phyloP scores from a whole-genome alignment of 352 stramenopile genomes.

The Globisporangium perplexum region DNA sequence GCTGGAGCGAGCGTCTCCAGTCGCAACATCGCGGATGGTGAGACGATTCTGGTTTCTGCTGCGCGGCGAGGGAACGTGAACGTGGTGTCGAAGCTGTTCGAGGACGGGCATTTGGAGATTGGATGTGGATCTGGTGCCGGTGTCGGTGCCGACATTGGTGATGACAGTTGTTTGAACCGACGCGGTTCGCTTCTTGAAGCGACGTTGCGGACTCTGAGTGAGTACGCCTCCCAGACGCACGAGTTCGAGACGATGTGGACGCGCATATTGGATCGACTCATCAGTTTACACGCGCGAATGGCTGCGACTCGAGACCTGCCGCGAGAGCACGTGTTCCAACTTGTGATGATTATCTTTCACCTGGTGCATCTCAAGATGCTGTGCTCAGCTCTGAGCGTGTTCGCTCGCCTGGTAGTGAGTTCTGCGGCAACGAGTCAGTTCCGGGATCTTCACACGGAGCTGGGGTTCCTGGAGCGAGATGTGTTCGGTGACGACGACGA shows the following conservation, averaged over 20 bases:
- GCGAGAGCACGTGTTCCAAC: not conserved
- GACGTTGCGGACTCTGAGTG: not conserved
- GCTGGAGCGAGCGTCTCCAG: not conserved
- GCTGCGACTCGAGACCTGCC: not conserved
- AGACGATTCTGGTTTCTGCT: slow-evolving; percentile 1
- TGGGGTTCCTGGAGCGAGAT: not conserved
- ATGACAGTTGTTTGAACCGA: not conserved
- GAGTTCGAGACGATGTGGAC: slow-evolving; percentile 4
- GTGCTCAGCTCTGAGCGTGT: not conserved
- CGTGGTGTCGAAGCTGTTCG: not conserved
- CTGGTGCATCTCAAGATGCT: not conserved
- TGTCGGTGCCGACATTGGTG: too few species aligned
- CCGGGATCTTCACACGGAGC: not conserved
- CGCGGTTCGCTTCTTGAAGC: not conserved
- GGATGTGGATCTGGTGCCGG: too few species aligned
- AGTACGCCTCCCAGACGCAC: not conserved
- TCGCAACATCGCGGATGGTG: not conserved
- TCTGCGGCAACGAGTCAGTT: not conserved
- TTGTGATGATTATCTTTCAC: not conserved
- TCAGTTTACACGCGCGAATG: not conserved
- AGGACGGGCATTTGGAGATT: not conserved
- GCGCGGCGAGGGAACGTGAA: not conserved
- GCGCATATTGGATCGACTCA: not conserved
- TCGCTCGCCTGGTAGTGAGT: not conserved
- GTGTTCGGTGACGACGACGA: not conserved